A percentile compares a stretch with the other conserved stretches of the same genome.
Evolutionary conservation across 2,329 filamentous ascomycete genomes (phyloP).

Genomic region (Talaromyces sp.): DNA sequence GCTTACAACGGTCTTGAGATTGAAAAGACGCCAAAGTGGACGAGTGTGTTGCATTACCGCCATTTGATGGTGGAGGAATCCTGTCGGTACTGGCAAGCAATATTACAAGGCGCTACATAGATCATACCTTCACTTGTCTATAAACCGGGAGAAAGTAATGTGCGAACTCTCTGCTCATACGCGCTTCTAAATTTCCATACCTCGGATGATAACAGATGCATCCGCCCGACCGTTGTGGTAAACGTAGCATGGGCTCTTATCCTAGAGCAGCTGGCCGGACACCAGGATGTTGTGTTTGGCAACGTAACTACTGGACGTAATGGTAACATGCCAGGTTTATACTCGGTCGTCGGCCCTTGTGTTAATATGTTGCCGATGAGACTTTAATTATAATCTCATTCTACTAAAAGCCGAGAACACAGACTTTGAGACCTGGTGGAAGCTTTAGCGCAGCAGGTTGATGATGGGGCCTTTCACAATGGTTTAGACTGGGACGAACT

Average conservation of each 20-base stretch:
- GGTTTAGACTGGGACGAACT: constrained; percentile 1
- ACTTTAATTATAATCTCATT: background rate
- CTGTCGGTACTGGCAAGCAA: background rate
- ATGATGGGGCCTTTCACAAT: background rate
- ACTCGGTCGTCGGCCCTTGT: constrained; percentile 52
- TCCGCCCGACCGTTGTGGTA: background rate
- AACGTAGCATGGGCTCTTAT: constrained; percentile 57
- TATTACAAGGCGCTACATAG: background rate
- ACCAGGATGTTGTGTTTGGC: constrained; percentile 56
- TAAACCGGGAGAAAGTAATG: background rate
- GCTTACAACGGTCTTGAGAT: background rate
- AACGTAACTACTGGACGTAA: constrained; percentile 59
- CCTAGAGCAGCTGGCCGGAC: constrained; percentile 47
- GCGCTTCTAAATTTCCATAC: background rate
- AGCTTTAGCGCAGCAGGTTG: background rate
- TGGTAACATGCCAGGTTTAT: constrained; percentile 47
- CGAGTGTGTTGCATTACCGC: background rate
- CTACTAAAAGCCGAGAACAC: background rate
- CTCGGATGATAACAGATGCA: background rate
- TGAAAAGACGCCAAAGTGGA: background rate
- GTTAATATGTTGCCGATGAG: background rate
- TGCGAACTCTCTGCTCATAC: background rate
- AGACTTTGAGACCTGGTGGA: background rate
- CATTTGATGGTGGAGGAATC: background rate
- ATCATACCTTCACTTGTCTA: background rate